Evolutionary conservation across 148 eudicot genomes (phyloP), one percentile per base, ranked within the genome.

Genomic region (Talinum fruticosum): DNA sequence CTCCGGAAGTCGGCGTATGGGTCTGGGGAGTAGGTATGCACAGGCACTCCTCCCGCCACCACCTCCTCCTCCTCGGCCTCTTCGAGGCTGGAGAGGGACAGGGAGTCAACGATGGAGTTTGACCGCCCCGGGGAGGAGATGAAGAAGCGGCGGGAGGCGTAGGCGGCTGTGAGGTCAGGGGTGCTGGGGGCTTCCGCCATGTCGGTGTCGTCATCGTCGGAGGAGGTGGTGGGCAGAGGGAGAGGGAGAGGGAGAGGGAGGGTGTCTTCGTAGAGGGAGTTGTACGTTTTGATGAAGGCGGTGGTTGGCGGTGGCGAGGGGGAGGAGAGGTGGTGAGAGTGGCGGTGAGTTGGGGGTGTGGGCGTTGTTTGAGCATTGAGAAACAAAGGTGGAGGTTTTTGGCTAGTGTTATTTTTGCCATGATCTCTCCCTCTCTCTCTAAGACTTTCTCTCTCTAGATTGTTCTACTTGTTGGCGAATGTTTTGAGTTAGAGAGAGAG

Each of bases 111-210:
- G 66, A 95, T 95, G 53, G 96, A 95, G 82, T 92, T 92, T 47
- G 97, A 91, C 28, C 80, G 85, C 66, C 99, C 99, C 0, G 99
- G 99, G 75, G 96, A 88, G 81, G 99, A 91, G 86, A 91, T 85
- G 89, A 95, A 95, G 87, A 95, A 92, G 44, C 99, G 88, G 0
- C 79, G 84, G 66, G 97, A 95, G 66, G 94, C 89, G 78, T 85
- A 84, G 71, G 77, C 89, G 61, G 96, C 79, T 74, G 99, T 78
- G 29, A 92, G 79, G 83, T 95, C 96, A 2, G 91, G 89, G 0
- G 90, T 79, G 26, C 79, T 28, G 41, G 86, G 74, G 69, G 35
- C 66, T n/a, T 78, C 77, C 15, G 77, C 10, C 57, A 59, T 74
- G 69, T 79, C 85, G 41, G 72, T 32, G 32, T 84, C 74, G 69